Evolutionary conservation across 257 asterid genomes (phyloP).

Genomic region (Gentiana macrophylla): DNA sequence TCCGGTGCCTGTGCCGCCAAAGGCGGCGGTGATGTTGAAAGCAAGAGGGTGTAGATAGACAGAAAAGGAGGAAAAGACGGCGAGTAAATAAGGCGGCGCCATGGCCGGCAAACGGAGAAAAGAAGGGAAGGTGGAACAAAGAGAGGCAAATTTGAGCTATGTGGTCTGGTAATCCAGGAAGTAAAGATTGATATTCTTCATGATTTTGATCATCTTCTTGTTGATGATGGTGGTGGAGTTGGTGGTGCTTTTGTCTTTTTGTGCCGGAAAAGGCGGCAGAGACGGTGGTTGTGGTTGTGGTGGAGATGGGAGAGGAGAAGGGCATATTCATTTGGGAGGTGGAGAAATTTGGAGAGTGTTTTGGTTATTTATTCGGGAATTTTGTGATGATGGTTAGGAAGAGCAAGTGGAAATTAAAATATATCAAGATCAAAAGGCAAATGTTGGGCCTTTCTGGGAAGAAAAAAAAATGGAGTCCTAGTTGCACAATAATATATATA

Average conservation of each 20-base stretch:
- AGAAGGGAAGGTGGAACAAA: conserved; percentile 39
- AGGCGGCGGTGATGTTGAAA: conserved; percentile 6
- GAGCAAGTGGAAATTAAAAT: conserved; percentile 10
- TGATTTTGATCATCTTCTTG: not conserved
- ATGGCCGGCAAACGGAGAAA: conserved; percentile 49
- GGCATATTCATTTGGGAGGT: conserved; percentile 36
- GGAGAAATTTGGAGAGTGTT: not conserved
- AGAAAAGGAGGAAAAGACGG: conserved; percentile 68
- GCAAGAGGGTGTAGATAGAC: conserved; percentile 49
- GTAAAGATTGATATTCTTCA: conserved; percentile 15
- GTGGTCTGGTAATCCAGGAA: conserved; percentile 74
- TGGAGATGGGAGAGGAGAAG: conserved; percentile 8
- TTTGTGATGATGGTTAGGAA: not conserved
- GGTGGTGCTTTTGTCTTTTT: not conserved
- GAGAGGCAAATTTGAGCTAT: conserved; percentile 55
- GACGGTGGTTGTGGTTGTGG: conserved; percentile 1
- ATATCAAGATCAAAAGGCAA: conserved; percentile 35
- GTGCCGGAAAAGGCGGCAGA: conserved; percentile 2
- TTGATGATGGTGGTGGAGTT: conserved; percentile 14
- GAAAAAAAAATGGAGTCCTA: too few relatives aligned
- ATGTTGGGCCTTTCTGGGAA: conserved; percentile 26
- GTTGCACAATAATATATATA: too few relatives aligned
- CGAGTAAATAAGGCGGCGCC: conserved; percentile 72
- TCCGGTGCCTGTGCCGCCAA: too few relatives aligned
- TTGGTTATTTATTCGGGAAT: not conserved